phyloP scores from a whole-genome alignment of 164 flowering plant genomes.

The Tetrastigma voinierianum region DNA sequence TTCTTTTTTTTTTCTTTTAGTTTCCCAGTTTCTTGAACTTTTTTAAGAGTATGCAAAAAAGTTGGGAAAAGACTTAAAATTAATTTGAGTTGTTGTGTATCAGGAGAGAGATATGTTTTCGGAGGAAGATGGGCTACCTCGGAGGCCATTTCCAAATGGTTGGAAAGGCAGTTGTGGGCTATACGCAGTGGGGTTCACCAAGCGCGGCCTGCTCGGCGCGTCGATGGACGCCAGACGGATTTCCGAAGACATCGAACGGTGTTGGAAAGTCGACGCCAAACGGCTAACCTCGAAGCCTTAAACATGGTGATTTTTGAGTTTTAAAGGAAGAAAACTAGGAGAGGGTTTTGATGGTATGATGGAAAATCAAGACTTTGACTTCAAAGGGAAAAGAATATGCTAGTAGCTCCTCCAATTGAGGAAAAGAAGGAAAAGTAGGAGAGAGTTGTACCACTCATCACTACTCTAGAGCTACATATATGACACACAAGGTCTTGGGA shows the following conservation, averaged over 20 bases:
- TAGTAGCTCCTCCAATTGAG: conserved; percentile 16
- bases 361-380: too few relatives aligned
- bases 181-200: conserved; percentile 83
- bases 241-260: conserved; percentile 53
- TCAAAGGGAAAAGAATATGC: too few relatives aligned
- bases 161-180: conserved; percentile 81
- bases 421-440: conserved; percentile 7
- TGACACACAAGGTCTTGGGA: not conserved
- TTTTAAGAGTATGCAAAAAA: not conserved
- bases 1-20: not conserved
- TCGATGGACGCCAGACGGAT: conserved; percentile 72
- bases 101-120: conserved; percentile 71
- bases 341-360: conserved; percentile 5
- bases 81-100: not conserved
- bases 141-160: conserved; percentile 69
- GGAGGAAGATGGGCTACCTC: conserved; percentile 67
- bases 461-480: not conserved
- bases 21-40: not conserved
- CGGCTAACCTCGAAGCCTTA: conserved; percentile 2
- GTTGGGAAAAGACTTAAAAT: not conserved
- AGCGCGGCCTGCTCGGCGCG: conserved; percentile 71
- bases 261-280: conserved; percentile 38
- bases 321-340: too few relatives aligned
- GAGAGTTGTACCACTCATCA: conserved; percentile 10
- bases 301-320: not conserved